Base-by-base conservation (phyloP, 2,329 filamentous ascomycete genomes). In the Rhexocercosporidium sp. region DNA sequence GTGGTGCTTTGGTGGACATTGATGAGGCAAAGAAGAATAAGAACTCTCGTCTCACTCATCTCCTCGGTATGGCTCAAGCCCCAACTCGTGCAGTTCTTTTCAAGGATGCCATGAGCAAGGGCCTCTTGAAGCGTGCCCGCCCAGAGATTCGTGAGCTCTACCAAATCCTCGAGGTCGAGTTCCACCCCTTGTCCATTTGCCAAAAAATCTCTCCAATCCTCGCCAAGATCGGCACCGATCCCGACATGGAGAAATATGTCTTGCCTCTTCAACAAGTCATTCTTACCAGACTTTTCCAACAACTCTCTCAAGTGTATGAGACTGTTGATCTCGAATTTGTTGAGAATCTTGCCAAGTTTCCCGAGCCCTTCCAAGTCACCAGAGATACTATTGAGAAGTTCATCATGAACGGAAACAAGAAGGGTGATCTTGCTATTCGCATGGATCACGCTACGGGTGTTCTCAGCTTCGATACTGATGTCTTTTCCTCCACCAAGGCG, bases 361-460 rank as follows among this genome's bases (percentile, higher is more conserved):
- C 96, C 11, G 94, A 97, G 79, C 93, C 96, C 49, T 98, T 96
- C 87, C 92, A 97, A 82, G 94, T 98, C 73, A 92, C 88, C 71
- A 90, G 92, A 63, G 89, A 91, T 72, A 97, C 93, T 69, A 96
- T 99, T 73, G 96, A 99, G 85, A 99, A 98, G 84, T 99, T 99
- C 86, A 98, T 99, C 86, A 99, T 99, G 96, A 99, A 99, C 81
- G 96, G 96, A 71, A 98, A 97, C 88, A 99, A 99, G 89, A 99
- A 99, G 88, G 96, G 96, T 66, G 96, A 99, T 76, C 87, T 99
- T 54, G 92, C 96, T 63, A 96, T 99, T 75, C 94, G 96, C 69
- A 93, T 98, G 81, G 93, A 98, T 78, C 96, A 99, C 78, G 94
- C 94, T 69, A 95, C 94, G 63, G 94, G 96, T 68, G 92, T 97